Conservation (phyloP, 257 asterid species). For the Misopates orontium region DNA sequence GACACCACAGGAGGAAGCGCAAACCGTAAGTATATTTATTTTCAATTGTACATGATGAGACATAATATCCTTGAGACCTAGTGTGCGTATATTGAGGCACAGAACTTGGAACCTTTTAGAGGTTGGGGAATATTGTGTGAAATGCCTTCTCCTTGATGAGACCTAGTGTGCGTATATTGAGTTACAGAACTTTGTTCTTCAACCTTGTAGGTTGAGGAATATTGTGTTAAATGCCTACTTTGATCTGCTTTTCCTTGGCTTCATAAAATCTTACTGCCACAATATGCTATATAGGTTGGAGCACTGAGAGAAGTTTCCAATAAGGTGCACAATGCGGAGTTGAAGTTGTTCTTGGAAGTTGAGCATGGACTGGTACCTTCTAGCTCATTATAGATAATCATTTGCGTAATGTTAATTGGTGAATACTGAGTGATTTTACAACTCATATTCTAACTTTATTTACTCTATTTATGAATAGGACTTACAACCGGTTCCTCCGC, state of each 20-base stretch:
- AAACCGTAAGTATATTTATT: conserved; percentile 47
- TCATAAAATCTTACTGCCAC: no score
- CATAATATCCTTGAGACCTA: conserved; percentile 16
- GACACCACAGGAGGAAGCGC: conserved; percentile 83
- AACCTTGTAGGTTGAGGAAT: no score
- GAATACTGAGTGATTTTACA: no score
- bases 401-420: no score
- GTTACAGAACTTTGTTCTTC: no score
- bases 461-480: conserved; percentile 20
- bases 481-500: conserved; percentile 22
- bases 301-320: conserved; percentile 38
- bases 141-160: no score
- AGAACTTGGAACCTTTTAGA: not conserved
- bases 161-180: no score
- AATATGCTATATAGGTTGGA: conserved; percentile 41
- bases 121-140: conserved; percentile 1
- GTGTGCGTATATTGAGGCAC: not conserved
- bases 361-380: conserved; percentile 48
- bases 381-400: no score
- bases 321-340: conserved; percentile 42
- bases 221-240: no score
- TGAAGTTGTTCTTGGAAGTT: conserved; percentile 48
- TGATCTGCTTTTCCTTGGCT: no score
- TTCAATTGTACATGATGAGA: conserved; percentile 2
- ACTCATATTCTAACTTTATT: no score